Base-by-base conservation (phyloP, 2,329 filamentous ascomycete genomes). In the Xylariales sp. region DNA sequence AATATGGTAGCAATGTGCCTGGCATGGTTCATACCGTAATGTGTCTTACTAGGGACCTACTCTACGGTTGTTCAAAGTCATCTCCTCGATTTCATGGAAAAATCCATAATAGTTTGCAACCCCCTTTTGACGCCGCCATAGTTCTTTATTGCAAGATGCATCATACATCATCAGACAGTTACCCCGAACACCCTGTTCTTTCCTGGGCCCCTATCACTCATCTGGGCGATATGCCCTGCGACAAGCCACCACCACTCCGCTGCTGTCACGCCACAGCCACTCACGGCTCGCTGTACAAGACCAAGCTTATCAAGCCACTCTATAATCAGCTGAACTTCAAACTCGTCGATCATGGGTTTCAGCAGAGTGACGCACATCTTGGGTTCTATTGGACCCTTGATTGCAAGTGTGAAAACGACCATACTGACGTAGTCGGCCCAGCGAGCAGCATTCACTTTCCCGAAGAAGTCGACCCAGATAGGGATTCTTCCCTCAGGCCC, bases 391-490 rank as follows among this genome's bases (percentile, higher is more conserved):
- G 89, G 86, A 0, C 90, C 87, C 64, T 90, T 83, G 18, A 87
- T 89, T 0, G 90, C 88, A 41, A 92, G 78, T 36, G 86, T 81
- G 68, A 92, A 89, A 41, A 89, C 81, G 1, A 93, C 83, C 5
- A 89, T 85, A 4, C 87, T 85, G 4, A 93, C 77, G 10, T 91
- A 83, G 69, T 88, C 85, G 62, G 86, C 84, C 90, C 92, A 94
- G 62, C 89, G 84, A 0, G 81, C 79, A n/a, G 77, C 77, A 67
- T 92, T 85, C 0, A 87, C 73, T 5, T 85, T 81, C 7, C 87
- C 89, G 68, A 91, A 87, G 67, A 94, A 89, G 76, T 91, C 90
- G 60, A 88, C 86, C 92, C 92, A 94, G 60, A 93, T 85, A 0
- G 92, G 92, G 3, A 93, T 81, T 49, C 87, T 85, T 10, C 83